A percentile compares a stretch with the other conserved stretches of the same genome.
These are phyloP conservation scores for Huntiella moniliformis DNA, from an alignment of 2,329 filamentous ascomycete genomes.

Conservation along the genomic window DNA sequence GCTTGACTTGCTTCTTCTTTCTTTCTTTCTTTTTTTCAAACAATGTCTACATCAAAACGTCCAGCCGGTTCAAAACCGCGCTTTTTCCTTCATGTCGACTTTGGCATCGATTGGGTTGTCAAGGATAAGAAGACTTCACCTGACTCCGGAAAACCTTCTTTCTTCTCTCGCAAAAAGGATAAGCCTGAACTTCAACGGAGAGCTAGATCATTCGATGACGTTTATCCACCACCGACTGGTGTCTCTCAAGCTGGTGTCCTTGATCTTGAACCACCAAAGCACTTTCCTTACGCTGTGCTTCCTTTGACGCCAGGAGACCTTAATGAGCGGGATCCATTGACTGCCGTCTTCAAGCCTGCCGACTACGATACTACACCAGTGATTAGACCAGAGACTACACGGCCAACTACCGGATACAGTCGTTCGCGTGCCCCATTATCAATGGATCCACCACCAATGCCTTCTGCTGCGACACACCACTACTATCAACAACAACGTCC, in stretches of 20 bases:
- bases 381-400: no score
- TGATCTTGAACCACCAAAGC: conserved; percentile 1
- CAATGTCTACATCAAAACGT: no score
- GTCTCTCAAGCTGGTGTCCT: conserved; percentile 1
- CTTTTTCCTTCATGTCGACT: conserved; percentile 32
- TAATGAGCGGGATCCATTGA: conserved; percentile 8
- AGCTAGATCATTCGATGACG: conserved; percentile 22
- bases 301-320: conserved; percentile 9
- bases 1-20: no score
- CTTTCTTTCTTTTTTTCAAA: no score
- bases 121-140: conserved; percentile 16
- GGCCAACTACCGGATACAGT: background rate
- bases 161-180: conserved; percentile 12
- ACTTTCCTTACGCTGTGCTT: conserved; percentile 3
- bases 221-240: conserved; percentile 19
- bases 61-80: conserved; percentile 14
- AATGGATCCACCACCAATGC: background rate
- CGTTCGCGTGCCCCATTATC: background rate
- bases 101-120: conserved; percentile 31
- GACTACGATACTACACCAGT: background rate
- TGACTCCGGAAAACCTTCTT: conserved; percentile 10
- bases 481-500: conserved; percentile 1
- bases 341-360: conserved; percentile 1
- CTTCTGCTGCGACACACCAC: background rate
- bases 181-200: conserved; percentile 14